These are phyloP conservation scores for Capsella bursapastoris DNA, from an alignment of 345 rosid genomes.

Conservation along the genomic window DNA sequence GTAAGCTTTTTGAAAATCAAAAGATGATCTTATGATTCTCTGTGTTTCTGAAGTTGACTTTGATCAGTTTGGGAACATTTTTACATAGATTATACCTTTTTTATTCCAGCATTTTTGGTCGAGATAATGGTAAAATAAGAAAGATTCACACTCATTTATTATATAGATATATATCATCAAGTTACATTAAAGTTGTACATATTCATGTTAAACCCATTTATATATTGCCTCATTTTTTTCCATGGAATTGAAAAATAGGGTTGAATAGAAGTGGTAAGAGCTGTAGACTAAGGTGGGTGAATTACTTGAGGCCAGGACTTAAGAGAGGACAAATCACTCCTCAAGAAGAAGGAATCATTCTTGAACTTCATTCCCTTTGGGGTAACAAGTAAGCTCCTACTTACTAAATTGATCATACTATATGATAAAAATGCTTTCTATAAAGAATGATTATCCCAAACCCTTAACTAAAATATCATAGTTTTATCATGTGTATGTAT, in stretches of 20 bases:
- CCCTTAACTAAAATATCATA: not conserved
- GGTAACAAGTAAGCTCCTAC: conserved; percentile 74
- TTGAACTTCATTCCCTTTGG: conserved; percentile 84
- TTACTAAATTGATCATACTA: not conserved
- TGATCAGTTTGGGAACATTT: conserved; percentile 23
- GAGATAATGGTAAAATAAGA: conserved; percentile 10
- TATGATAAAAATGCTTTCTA: not conserved
- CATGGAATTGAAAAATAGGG: conserved; percentile 47
- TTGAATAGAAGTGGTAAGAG: conserved; percentile 86
- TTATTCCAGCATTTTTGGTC: conserved; percentile 6
- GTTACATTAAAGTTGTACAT: not conserved
- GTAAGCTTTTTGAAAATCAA: conserved; percentile 8
- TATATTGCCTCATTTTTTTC: not conserved
- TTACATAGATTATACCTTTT: not conserved
- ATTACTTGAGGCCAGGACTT: conserved; percentile 86
- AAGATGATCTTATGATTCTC: conserved; percentile 35
- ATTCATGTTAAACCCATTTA: conserved; percentile 18
- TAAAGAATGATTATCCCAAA: not conserved
- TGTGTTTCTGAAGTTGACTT: conserved; percentile 39
- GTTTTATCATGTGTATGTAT: not conserved
- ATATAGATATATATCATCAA: conserved; percentile 28
- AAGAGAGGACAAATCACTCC: conserved; percentile 84
- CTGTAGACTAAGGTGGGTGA: conserved; percentile 94
- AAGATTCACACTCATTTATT: not conserved
- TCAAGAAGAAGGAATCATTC: conserved; percentile 81